phyloP scores from a whole-genome alignment of 2,329 filamentous ascomycete genomes.

The Colletotrichum liaoningense region DNA sequence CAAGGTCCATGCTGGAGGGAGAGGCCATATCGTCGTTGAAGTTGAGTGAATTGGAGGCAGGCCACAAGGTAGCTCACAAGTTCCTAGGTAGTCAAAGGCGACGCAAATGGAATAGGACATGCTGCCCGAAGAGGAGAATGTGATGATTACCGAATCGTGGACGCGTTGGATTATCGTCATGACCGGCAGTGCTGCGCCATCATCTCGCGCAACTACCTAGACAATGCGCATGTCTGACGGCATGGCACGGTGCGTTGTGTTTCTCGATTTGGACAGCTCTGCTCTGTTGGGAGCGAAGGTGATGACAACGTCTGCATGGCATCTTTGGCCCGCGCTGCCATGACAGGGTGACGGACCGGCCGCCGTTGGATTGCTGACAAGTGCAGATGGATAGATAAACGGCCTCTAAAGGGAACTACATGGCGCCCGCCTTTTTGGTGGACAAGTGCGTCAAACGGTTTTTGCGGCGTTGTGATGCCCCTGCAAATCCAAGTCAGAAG shows the following conservation, averaged over 20 bases:
- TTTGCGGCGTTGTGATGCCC: not conserved
- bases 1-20: not conserved
- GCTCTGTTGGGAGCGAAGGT: not conserved
- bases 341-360: not conserved
- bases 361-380: not conserved
- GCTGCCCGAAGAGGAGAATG: not conserved
- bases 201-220: not conserved
- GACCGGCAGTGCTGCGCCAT: not conserved
- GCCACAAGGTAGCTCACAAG: not conserved
- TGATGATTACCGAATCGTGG: not conserved
- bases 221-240: not conserved
- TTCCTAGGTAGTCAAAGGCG: not conserved
- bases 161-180: not conserved
- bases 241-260: not conserved
- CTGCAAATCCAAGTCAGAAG: not conserved
- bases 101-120: not conserved
- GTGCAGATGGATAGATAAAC: not conserved
- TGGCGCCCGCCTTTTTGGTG: not conserved
- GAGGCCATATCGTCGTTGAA: not conserved
- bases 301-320: slow-evolving; percentile 1
- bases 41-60: too few relatives aligned
- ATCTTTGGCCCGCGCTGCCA: slow-evolving; percentile 8
- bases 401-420: not conserved
- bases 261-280: slow-evolving; percentile 5
- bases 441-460: not conserved